These are phyloP conservation scores for Lachancea cidri DNA, from an alignment of 805 yeast species.

Conservation along the genomic window DNA sequence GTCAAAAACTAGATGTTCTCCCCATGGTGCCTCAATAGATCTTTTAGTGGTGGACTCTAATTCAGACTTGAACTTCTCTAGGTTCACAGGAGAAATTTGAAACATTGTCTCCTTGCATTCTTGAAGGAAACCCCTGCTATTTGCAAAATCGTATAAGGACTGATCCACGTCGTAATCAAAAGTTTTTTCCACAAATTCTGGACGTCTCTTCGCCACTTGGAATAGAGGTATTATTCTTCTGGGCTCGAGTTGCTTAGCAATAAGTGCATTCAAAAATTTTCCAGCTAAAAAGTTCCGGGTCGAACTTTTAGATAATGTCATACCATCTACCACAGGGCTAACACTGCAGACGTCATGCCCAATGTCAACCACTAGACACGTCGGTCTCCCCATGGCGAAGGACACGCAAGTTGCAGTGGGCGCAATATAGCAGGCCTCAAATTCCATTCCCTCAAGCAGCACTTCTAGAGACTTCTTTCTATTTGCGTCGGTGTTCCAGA, in stretches of 20 bases:
- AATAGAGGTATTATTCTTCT: conserved; percentile 31
- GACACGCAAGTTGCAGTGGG: conserved; percentile 84
- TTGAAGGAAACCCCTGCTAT: conserved; percentile 46
- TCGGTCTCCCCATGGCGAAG: conserved; percentile 84
- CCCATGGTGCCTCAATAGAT: conserved; percentile 71
- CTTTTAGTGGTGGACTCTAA: conserved; percentile 34
- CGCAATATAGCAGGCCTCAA: conserved; percentile 77
- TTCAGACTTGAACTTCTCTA: conserved; percentile 24
- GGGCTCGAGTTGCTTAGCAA: conserved; percentile 29
- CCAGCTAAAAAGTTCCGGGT: conserved; percentile 75
- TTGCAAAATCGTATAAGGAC: conserved; percentile 53
- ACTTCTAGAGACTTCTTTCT: conserved; percentile 67
- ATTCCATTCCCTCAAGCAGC: conserved; percentile 60
- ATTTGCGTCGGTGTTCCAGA: conserved; percentile 69
- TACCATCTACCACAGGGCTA: conserved; percentile 80
- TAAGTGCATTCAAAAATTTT: conserved; percentile 40
- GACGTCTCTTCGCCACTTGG: conserved; percentile 28
- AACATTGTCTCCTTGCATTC: conserved; percentile 73
- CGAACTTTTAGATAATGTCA: conserved; percentile 64
- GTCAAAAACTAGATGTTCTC: conserved; percentile 57
- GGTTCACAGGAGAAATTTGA: conserved; percentile 37
- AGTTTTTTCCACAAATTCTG: conserved; percentile 23
- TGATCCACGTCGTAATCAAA: conserved; percentile 34
- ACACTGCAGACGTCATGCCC: conserved; percentile 77
- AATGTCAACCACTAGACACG: conserved; percentile 77